These are phyloP conservation scores for Colletotrichum spinosum DNA, from an alignment of 2,329 filamentous ascomycete genomes.

Conservation along the genomic window DNA sequence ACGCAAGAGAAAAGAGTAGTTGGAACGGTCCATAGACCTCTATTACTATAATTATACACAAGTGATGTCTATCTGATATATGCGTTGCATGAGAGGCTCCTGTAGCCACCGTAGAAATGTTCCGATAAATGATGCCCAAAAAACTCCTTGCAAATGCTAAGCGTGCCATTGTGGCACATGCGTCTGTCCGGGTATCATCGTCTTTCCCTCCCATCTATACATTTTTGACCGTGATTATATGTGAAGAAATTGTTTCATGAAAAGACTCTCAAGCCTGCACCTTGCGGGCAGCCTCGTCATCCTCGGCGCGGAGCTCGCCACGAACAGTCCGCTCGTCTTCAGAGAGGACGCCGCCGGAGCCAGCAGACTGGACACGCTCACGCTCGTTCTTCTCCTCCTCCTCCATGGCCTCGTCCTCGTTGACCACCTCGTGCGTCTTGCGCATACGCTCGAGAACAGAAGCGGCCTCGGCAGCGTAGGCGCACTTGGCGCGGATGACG, in stretches of 20 bases:
- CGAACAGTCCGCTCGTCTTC: slow-evolving; percentile 36
- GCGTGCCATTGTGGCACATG: slow-evolving; percentile 16
- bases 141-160: slow-evolving; percentile 34
- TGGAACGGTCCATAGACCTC: slow-evolving; percentile 12
- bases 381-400: slow-evolving; percentile 34
- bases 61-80: slow-evolving; percentile 20
- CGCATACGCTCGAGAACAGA: slow-evolving; percentile 64
- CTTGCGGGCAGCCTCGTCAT: slow-evolving; percentile 23
- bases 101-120: slow-evolving; percentile 5
- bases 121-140: slow-evolving; percentile 20
- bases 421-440: slow-evolving; percentile 36
- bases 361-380: slow-evolving; percentile 5
- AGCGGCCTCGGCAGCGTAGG: slow-evolving; percentile 69
- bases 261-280: not conserved
- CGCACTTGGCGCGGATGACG: slow-evolving; percentile 63
- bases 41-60: slow-evolving; percentile 27
- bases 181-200: slow-evolving; percentile 31
- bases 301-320: slow-evolving; percentile 18
- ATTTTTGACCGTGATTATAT: slow-evolving; percentile 19
- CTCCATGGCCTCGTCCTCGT: slow-evolving; percentile 36
- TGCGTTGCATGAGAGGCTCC: slow-evolving; percentile 3
- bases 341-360: slow-evolving; percentile 28
- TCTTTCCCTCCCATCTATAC: slow-evolving; percentile 21
- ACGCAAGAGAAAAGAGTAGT: not conserved
- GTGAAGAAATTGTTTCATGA: not conserved